Evolutionary conservation across 257 asterid species (phyloP).

Genomic region (Forsythia suspensa): DNA sequence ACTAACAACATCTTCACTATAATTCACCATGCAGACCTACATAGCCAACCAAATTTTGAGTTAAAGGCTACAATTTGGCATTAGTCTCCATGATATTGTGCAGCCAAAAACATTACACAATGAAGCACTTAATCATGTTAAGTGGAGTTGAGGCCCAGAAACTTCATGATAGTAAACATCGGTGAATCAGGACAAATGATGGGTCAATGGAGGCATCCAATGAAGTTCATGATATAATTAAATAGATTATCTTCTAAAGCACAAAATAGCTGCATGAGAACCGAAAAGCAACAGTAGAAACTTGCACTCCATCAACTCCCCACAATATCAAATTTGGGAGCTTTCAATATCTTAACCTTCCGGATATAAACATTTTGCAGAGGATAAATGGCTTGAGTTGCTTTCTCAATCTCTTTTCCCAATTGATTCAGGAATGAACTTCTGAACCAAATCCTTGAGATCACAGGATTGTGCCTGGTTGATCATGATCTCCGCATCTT

Average conservation of each 20-base stretch:
- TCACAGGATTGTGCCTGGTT: constrained; percentile 40
- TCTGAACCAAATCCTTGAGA: constrained; percentile 38
- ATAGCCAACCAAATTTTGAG: background rate
- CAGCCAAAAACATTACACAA: background rate
- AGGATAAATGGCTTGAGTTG: constrained; percentile 43
- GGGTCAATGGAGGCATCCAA: background rate
- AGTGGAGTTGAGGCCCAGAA: too few relatives aligned
- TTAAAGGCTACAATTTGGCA: constrained; percentile 7
- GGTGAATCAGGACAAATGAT: background rate
- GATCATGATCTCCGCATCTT: constrained; percentile 40
- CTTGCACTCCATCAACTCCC: constrained; percentile 43
- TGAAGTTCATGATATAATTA: background rate
- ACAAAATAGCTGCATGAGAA: background rate
- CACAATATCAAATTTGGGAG: constrained; percentile 41
- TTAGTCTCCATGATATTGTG: background rate
- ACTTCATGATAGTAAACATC: background rate
- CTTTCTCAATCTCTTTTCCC: constrained; percentile 45
- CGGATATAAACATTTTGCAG: constrained; percentile 39
- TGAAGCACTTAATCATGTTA: background rate
- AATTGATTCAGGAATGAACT: constrained; percentile 43
- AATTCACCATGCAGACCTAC: constrained; percentile 43
- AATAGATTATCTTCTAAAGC: background rate
- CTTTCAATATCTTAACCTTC: constrained; percentile 40
- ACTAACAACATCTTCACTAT: constrained; percentile 40
- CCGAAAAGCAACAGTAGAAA: background rate